These are phyloP conservation scores for Chlamydomonas schloesseri DNA, from an alignment of 139 green algal genomes.

Conservation along the genomic window DNA sequence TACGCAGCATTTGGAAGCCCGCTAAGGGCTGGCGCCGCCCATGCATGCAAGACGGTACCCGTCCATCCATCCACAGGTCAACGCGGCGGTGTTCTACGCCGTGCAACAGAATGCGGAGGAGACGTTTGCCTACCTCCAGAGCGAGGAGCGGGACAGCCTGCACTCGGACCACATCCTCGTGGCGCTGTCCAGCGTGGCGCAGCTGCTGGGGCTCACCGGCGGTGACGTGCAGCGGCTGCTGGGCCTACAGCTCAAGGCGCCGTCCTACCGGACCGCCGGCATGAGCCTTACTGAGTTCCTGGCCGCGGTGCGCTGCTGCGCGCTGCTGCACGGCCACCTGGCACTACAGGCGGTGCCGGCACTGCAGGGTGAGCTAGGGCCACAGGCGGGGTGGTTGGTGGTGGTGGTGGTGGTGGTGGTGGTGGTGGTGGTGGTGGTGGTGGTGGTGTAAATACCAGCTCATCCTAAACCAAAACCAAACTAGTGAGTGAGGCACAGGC, in stretches of 20 bases:
- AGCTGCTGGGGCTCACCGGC: not conserved
- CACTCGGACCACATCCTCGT: not conserved
- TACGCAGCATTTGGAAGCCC: no score
- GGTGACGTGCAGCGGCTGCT: slow-evolving; percentile 12
- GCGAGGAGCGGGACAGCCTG: not conserved
- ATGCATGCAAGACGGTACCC: no score
- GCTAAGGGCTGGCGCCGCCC: no score
- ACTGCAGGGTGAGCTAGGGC: not conserved
- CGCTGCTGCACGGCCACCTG: slow-evolving; percentile 25
- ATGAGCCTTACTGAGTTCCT: slow-evolving; percentile 11
- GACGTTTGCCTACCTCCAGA: not conserved
- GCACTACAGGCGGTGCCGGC: slow-evolving; percentile 9
- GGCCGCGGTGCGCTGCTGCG: not conserved
- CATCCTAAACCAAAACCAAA: no score
- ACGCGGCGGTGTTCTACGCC: slow-evolving; percentile 30
- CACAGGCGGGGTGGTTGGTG: not conserved
- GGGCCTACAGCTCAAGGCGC: not conserved
- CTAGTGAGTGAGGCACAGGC: no score
- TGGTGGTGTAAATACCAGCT: no score
- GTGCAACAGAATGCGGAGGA: slow-evolving; percentile 17
- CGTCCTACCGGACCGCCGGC: not conserved
- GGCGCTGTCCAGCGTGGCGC: not conserved
- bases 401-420: no score
- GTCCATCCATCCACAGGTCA: not conserved
- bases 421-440: no score